A percentile compares a stretch with the other conserved stretches of the same genome.
Evolutionary conservation across 345 rosid genomes (phyloP).

Genomic region (Brassica incana): DNA sequence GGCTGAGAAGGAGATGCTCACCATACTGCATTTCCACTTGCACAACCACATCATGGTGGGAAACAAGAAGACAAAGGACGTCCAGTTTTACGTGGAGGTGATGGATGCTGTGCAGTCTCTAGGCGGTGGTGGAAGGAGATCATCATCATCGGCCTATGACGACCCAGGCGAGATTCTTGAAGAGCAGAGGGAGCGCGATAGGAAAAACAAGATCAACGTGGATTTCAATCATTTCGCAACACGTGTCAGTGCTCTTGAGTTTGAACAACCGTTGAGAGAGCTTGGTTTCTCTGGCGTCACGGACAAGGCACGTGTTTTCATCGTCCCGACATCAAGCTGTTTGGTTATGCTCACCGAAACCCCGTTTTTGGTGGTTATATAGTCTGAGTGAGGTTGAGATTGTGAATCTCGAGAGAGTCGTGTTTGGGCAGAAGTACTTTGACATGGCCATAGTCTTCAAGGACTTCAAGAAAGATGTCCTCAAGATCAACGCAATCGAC

Average conservation of each 20-base stretch:
- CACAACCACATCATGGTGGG: slow-evolving; percentile 98
- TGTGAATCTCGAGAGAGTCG: slow-evolving; percentile 93
- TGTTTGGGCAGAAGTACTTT: slow-evolving; percentile 88
- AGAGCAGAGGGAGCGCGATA: slow-evolving; percentile 83
- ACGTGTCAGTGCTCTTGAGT: slow-evolving; percentile 88
- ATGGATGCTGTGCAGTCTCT: slow-evolving; percentile 88
- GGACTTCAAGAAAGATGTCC: slow-evolving; percentile 90
- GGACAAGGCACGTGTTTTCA: slow-evolving; percentile 71
- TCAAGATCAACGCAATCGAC: slow-evolving; percentile 79
- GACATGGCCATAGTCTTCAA: slow-evolving; percentile 90
- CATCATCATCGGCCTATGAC: slow-evolving; percentile 48
- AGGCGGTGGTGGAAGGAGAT: slow-evolving; percentile 87
- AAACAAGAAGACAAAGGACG: slow-evolving; percentile 89
- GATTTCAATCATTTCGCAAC: slow-evolving; percentile 83
- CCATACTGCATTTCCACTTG: slow-evolving; percentile 80
- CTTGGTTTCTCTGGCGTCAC: slow-evolving; percentile 98
- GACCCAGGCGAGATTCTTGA: slow-evolving; percentile 95
- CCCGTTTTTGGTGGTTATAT: slow-evolving; percentile 67
- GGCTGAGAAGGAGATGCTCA: slow-evolving; percentile 92
- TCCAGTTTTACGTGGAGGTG: slow-evolving; percentile 89
- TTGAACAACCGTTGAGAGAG: slow-evolving; percentile 92
- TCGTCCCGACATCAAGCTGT: slow-evolving; percentile 87
- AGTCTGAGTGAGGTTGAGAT: slow-evolving; percentile 91
- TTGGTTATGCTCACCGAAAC: slow-evolving; percentile 82
- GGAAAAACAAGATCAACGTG: slow-evolving; percentile 86